Conservation (phyloP, 2,329 filamentous ascomycete genomes). For the Huntiella abstrusa region DNA sequence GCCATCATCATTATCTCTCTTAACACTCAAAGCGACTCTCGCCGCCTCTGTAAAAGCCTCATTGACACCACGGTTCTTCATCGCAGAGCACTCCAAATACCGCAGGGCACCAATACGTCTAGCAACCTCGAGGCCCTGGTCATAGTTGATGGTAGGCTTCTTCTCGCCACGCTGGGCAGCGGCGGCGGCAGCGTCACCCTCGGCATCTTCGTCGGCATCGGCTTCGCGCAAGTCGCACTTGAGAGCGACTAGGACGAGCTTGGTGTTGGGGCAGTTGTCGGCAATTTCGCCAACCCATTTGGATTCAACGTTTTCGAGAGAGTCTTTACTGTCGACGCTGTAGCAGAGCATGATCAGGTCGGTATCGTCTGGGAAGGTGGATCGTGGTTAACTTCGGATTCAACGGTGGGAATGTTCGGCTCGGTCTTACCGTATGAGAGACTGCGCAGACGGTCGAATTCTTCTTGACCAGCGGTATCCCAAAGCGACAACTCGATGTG, state of each 20-base stretch:
- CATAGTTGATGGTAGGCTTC: constrained; percentile 67
- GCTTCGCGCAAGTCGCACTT: constrained; percentile 91
- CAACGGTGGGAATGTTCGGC: background rate
- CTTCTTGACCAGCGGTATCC: constrained; percentile 97
- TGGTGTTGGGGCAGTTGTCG: constrained; percentile 91
- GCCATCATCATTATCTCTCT: constrained; percentile 42
- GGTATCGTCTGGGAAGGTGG: constrained; percentile 46
- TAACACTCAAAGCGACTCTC: constrained; percentile 67
- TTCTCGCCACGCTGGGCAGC: constrained; percentile 29
- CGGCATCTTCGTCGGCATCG: constrained; percentile 44
- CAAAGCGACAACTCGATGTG: constrained; percentile 95
- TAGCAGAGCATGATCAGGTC: constrained; percentile 99
- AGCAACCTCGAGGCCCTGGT: constrained; percentile 78
- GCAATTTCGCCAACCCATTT: constrained; percentile 98
- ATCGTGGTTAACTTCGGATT: background rate
- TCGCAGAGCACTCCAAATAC: constrained; percentile 95
- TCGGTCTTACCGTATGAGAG: constrained; percentile 62
- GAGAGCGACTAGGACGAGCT: constrained; percentile 82
- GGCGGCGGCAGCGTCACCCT: constrained; percentile 24
- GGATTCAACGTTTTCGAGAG: constrained; percentile 91
- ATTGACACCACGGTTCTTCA: constrained; percentile 94
- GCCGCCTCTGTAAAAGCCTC: constrained; percentile 97
- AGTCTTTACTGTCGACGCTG: constrained; percentile 88
- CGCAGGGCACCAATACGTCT: constrained; percentile 80
- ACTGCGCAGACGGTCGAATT: constrained; percentile 90